Conservation (phyloP, 306 rosid species). For the Glycine soja region DNA sequence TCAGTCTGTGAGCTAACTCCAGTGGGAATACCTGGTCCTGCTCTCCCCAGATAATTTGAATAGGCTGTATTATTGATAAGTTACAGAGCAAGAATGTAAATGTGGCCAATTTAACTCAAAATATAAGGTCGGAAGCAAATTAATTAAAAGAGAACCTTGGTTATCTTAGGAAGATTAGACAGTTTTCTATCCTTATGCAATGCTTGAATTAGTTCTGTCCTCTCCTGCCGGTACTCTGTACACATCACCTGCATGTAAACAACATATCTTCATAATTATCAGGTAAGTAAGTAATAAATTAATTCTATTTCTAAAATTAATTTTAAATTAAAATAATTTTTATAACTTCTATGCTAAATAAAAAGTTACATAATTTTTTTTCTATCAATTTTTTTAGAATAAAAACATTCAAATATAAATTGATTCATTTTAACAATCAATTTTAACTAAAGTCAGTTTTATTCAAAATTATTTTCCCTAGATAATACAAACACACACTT, state of each 20-base stretch:
- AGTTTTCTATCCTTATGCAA: slow-evolving; percentile 67
- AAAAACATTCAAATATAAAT: no score
- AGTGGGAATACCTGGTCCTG: slow-evolving; percentile 71
- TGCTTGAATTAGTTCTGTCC: slow-evolving; percentile 66
- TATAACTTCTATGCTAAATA: no score
- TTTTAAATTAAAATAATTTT: no score
- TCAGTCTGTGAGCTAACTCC: slow-evolving; percentile 79
- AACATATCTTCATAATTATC: background rate
- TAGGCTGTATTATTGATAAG: slow-evolving; percentile 59
- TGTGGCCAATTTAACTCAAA: background rate
- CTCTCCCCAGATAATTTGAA: slow-evolving; percentile 79
- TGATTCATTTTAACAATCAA: no score
- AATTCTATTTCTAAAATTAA: no score
- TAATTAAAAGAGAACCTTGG: slow-evolving; percentile 56
- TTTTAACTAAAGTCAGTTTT: no score
- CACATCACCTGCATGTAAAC: slow-evolving; percentile 65
- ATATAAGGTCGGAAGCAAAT: background rate
- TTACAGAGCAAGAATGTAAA: background rate
- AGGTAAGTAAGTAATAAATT: no score
- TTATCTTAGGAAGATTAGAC: slow-evolving; percentile 75
- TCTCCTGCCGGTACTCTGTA: slow-evolving; percentile 62
- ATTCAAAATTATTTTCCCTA: no score
- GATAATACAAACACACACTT: no score
- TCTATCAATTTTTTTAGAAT: no score
- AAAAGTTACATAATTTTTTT: no score